Percentiles rank a stretch among this genome's conserved stretches.
phyloP scores from a whole-genome alignment of 768 basidiomycete species.

The Boletus rex-veris region DNA sequence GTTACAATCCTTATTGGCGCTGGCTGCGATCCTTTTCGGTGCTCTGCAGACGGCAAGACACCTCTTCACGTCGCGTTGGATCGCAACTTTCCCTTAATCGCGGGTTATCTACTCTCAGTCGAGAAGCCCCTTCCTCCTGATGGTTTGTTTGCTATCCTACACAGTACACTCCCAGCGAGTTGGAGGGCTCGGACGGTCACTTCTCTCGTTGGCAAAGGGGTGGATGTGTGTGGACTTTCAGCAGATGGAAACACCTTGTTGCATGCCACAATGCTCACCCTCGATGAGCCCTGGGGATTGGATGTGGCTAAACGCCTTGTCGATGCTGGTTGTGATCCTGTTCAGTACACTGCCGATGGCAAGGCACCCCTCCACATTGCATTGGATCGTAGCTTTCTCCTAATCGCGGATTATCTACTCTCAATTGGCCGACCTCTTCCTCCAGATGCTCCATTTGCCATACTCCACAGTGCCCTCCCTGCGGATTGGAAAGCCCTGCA shows the following conservation, averaged over 20 bases:
- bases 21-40: background rate
- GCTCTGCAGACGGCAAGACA: background rate
- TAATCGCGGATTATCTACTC: background rate
- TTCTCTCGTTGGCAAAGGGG: background rate
- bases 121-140: background rate
- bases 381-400: background rate
- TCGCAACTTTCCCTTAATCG: background rate
- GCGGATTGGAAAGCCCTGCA: background rate
- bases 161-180: background rate
- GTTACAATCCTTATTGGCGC: background rate
- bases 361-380: constrained; percentile 7
- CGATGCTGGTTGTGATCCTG: constrained; percentile 5
- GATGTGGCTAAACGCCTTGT: background rate
- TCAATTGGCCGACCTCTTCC: background rate
- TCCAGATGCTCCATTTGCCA: background rate
- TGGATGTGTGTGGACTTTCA: background rate
- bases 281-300: no score
- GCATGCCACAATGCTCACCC: background rate
- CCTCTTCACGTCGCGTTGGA: constrained; percentile 2
- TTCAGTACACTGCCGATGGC: background rate
- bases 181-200: background rate
- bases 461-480: background rate
- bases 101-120: background rate
- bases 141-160: background rate
- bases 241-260: background rate